These are phyloP conservation scores for Aspergillus baeticus DNA, from an alignment of 495 filamentous ascomycete species.

Conservation along the genomic window DNA sequence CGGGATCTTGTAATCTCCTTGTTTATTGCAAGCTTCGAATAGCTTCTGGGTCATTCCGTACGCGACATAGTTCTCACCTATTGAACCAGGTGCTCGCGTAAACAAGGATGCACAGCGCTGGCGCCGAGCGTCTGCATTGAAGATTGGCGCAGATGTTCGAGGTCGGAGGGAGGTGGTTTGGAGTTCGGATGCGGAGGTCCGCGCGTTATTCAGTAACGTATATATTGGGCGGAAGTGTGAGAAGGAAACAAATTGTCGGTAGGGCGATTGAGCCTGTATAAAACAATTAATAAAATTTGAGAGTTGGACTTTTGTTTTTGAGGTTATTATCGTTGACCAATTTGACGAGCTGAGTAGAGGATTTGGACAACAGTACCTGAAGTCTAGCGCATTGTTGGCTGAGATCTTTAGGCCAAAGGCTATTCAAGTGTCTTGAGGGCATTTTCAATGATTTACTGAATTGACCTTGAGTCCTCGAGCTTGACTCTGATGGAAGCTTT, in stretches of 20 bases:
- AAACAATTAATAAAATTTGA: neutral
- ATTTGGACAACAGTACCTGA: slow-evolving; percentile 8
- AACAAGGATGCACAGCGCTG: slow-evolving; percentile 27
- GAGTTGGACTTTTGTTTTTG: neutral
- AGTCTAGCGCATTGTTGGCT: slow-evolving; percentile 6
- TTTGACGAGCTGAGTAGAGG: neutral
- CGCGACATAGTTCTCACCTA: slow-evolving; percentile 70
- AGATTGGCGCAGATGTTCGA: neutral
- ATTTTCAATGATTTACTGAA: neutral
- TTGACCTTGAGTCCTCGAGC: neutral
- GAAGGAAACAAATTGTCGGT: neutral
- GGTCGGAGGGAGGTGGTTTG: neutral
- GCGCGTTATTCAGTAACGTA: neutral
- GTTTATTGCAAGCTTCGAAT: slow-evolving; percentile 70
- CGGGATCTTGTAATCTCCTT: slow-evolving; percentile 73
- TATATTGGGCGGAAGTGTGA: neutral
- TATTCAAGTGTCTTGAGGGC: slow-evolving; percentile 8
- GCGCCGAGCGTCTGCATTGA: slow-evolving; percentile 2
- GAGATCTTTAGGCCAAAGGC: slow-evolving; percentile 5
- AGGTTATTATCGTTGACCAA: neutral
- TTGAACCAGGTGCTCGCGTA: slow-evolving; percentile 33
- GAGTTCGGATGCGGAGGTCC: neutral
- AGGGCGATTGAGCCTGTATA: neutral
- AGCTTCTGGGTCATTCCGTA: slow-evolving; percentile 76
- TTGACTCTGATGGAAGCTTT: neutral